These are phyloP conservation scores for Forsythia viridissima DNA, from an alignment of 257 asterid species.

Conservation along the genomic window DNA sequence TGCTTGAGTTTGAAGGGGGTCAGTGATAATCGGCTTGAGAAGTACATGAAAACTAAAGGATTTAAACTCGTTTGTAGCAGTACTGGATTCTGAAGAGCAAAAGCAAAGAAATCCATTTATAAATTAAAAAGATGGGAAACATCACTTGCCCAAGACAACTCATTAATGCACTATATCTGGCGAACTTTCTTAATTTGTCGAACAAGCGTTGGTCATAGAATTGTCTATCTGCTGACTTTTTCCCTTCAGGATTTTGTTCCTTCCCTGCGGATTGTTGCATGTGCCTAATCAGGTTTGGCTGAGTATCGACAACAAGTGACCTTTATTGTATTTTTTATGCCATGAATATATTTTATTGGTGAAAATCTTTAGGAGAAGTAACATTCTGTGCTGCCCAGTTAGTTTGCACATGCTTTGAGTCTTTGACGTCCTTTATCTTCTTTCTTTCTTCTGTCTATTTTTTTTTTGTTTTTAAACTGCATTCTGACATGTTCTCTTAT, in stretches of 20 bases:
- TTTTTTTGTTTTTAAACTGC: not conserved
- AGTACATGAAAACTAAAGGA: not conserved
- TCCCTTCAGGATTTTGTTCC: not conserved
- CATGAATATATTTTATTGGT: not conserved
- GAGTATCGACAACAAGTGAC: not conserved
- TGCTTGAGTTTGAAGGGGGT: not conserved
- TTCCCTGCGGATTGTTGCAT: not conserved
- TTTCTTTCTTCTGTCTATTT: not conserved
- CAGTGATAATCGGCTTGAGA: not conserved
- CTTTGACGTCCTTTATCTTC: not conserved
- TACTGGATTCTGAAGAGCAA: not conserved
- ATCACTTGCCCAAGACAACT: not conserved
- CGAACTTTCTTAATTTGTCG: not conserved
- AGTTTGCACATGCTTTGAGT: not conserved
- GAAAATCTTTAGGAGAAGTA: not conserved
- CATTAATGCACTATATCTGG: not conserved
- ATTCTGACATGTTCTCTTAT: slow-evolving; percentile 16
- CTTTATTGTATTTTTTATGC: not conserved
- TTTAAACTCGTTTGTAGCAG: not conserved
- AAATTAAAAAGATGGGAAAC: not conserved
- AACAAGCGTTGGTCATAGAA: not conserved
- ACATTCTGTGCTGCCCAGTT: not conserved
- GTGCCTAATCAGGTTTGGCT: not conserved
- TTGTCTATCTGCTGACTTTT: not conserved
- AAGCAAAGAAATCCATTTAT: not conserved